phyloP scores from a whole-genome alignment of 169 alveolate genomes.

The Plasmodium knowlesi region DNA sequence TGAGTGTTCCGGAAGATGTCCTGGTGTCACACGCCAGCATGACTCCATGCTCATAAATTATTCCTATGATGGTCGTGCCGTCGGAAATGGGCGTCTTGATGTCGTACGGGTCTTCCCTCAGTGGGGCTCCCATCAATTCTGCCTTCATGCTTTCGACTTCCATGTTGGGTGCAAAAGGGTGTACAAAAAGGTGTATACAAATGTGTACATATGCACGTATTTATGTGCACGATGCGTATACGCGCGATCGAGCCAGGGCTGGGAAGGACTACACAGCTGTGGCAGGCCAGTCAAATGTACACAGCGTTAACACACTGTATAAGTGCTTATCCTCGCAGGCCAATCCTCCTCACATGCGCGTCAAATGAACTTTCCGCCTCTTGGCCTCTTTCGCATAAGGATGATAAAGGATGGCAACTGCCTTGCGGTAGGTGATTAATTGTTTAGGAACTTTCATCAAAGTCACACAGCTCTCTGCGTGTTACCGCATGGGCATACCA shows the following conservation, averaged over 20 bases:
- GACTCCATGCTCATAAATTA: slow-evolving; percentile 92
- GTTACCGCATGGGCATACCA: neutral
- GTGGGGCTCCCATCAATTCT: neutral
- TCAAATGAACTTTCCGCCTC: neutral
- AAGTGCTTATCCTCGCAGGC: neutral
- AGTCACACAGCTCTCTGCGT: neutral
- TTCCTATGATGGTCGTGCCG: slow-evolving; percentile 94
- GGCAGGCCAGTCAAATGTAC: neutral
- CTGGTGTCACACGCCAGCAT: slow-evolving; percentile 95
- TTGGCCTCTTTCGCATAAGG: neutral
- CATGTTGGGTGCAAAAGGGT: slow-evolving; percentile 10
- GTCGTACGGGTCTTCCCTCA: slow-evolving; percentile 13
- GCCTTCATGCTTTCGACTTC: slow-evolving; percentile 19
- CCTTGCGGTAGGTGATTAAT: neutral
- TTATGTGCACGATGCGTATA: neutral
- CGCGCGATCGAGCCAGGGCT: neutral
- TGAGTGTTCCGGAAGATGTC: slow-evolving; percentile 94
- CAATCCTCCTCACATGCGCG: neutral
- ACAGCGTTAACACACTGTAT: neutral
- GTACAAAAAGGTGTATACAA: neutral
- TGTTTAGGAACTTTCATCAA: neutral
- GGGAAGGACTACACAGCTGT: neutral
- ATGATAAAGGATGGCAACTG: neutral
- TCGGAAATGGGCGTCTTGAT: slow-evolving; percentile 77
- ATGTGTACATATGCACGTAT: neutral